Evolutionary conservation across 495 filamentous ascomycete genomes (phyloP).

Genomic region (Rusavskia elegans): DNA sequence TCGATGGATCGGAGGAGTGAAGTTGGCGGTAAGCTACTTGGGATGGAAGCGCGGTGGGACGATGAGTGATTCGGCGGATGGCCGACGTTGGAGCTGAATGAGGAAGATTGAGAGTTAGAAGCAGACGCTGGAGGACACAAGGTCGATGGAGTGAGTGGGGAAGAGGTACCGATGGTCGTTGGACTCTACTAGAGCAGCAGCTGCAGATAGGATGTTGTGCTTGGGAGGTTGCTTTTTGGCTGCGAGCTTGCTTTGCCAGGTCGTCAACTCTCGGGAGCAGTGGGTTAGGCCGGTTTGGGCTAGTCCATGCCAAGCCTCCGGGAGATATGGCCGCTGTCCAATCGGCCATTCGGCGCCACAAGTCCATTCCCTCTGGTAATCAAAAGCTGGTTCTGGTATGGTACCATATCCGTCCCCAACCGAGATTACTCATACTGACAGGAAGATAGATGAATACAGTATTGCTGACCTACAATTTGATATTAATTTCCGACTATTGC

Average conservation of each 20-base stretch:
- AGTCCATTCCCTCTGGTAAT: too few relatives aligned
- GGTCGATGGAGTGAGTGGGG: neutral
- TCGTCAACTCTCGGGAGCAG: too few relatives aligned
- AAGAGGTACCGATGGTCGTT: neutral
- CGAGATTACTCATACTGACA: too few relatives aligned
- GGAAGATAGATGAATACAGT: too few relatives aligned
- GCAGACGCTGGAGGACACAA: neutral
- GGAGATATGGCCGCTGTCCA: neutral
- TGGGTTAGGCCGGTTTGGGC: too few relatives aligned
- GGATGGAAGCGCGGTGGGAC: neutral
- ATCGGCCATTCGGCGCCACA: neutral
- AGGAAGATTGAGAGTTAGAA: neutral
- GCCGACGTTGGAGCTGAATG: neutral
- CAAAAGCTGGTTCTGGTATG: too few relatives aligned
- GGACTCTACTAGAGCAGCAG: too few relatives aligned
- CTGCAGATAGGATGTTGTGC: neutral
- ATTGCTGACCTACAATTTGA: too few relatives aligned
- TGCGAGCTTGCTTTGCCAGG: too few relatives aligned
- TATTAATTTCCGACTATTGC: too few relatives aligned
- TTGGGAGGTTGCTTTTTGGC: neutral
- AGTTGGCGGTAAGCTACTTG: neutral
- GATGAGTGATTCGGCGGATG: neutral
- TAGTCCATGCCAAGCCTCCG: neutral
- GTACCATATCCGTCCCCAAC: too few relatives aligned
- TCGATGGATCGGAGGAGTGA: neutral